Base-by-base conservation (phyloP, 306 rosid genomes). In the Castanea mollissima region DNA sequence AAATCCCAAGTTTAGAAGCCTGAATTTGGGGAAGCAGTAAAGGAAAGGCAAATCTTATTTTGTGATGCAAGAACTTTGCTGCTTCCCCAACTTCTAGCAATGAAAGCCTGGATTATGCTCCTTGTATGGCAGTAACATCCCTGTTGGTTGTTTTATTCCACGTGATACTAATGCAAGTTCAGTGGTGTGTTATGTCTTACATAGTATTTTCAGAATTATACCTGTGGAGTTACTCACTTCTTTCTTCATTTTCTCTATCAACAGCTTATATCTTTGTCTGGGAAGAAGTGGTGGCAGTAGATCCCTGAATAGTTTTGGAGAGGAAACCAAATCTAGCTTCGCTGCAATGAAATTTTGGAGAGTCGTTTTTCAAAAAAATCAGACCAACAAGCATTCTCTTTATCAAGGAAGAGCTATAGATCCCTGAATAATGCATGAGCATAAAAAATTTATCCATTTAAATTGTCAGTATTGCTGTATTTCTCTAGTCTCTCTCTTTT, bases 211-310 rank as follows among this genome's bases (percentile, higher is more conserved):
- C 49, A 18, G 71, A 65, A 32, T 34, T 65, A 65, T 65, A 2
- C 15, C 49, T 65, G 35, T 65, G 49, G 49, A 18, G 49, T 18
- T 18, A 0, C 14, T 49, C 54, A 82, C 69, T 74, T 29, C 21
- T 81, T 79, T 82, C 5, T 75, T 84, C 70, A 55, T 86, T 85
- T 85, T 55, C 55, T 76, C 44, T 77, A 34, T 90, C 73, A 25
- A 78, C 97, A 93, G 98, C 93, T 93, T 9, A 83, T 91, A 84
- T 93, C 97, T 49, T 80, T 91, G 82, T 91, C 91, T 11, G 97
- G 87, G 91, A 90, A 89, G 88, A 93, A 86, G 80, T 84, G 90
- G 94, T 83, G 90, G 90, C 77, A 74, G 79, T 84, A 78, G 81
- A 71, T 70, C 25, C 46, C 46, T 41, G 46, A 41, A 41, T 41